A percentile compares a stretch with the other conserved stretches of the same genome.
phyloP scores from a whole-genome alignment of 495 filamentous ascomycete species.

The Delitschia confertaspora region DNA sequence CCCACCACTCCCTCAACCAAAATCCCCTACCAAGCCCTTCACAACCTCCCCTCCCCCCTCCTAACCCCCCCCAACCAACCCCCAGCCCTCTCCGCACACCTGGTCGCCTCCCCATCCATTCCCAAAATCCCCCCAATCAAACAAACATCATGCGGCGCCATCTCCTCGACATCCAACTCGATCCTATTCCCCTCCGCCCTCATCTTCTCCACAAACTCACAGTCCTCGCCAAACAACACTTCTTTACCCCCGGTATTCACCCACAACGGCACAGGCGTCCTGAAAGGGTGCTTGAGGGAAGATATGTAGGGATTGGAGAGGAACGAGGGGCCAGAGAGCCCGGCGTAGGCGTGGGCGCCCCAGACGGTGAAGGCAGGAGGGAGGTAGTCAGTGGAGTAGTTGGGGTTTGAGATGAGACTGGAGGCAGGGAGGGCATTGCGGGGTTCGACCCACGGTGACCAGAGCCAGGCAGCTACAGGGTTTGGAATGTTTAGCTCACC shows the following conservation, averaged over 20 bases:
- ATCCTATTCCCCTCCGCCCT: conserved; percentile 29
- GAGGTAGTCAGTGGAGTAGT: conserved; percentile 37
- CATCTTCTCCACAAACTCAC: conserved; percentile 31
- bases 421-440: conserved; percentile 7
- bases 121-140: conserved; percentile 33
- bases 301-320: conserved; percentile 31
- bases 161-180: conserved; percentile 31
- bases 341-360: conserved; percentile 33
- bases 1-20: too few relatives aligned
- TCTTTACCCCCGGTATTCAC: conserved; percentile 38
- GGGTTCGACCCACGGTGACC: conserved; percentile 37
- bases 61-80: conserved; percentile 28
- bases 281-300: conserved; percentile 34
- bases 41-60: conserved; percentile 6
- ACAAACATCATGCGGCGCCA: conserved; percentile 37
- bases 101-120: conserved; percentile 31
- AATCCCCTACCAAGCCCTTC: too few relatives aligned
- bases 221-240: conserved; percentile 35
- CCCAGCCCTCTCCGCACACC: conserved; percentile 32
- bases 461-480: conserved; percentile 29
- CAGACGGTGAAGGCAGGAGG: conserved; percentile 31
- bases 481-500: conserved; percentile 6
- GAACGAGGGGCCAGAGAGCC: conserved; percentile 14
- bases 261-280: conserved; percentile 33
- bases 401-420: conserved; percentile 26